Conservation (phyloP, 73 alveolate genomes). For the Uronychia binucleata region DNA sequence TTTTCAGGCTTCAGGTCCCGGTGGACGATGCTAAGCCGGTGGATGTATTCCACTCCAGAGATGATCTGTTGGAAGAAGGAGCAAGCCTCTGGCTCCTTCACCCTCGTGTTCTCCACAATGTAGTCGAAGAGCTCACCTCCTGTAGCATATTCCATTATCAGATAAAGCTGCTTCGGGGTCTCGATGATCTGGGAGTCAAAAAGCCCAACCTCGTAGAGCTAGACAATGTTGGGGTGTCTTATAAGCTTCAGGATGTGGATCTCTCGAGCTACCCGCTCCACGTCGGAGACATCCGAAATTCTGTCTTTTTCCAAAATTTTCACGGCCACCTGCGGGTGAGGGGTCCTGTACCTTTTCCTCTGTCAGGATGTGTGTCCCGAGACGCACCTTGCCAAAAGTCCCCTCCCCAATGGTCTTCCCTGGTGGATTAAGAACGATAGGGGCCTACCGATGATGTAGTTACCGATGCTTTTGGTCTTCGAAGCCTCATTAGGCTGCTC, state of each 20-base stretch:
- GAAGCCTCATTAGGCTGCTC: background rate
- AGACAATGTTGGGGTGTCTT: conserved; percentile 83
- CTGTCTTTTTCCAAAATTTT: conserved; percentile 85
- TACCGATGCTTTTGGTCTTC: background rate
- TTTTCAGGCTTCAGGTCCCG: conserved; percentile 97
- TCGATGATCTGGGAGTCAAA: conserved; percentile 79
- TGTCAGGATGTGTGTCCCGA: conserved; percentile 36
- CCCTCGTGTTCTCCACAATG: conserved; percentile 62
- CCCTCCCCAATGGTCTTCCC: conserved; percentile 31
- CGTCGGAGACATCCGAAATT: conserved; percentile 73
- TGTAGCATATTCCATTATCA: conserved; percentile 76
- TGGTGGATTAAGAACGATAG: background rate
- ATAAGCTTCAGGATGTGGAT: conserved; percentile 77
- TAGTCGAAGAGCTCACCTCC: conserved; percentile 83
- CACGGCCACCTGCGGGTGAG: conserved; percentile 66
- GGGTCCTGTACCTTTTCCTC: conserved; percentile 38
- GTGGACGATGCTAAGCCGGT: conserved; percentile 74
- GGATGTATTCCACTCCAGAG: conserved; percentile 82
- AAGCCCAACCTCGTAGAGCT: conserved; percentile 66
- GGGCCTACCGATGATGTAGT: background rate
- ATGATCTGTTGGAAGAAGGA: conserved; percentile 74
- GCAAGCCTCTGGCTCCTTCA: conserved; percentile 71
- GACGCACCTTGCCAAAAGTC: conserved; percentile 32
- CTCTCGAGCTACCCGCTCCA: conserved; percentile 77
- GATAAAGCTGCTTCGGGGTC: conserved; percentile 79